Evolutionary conservation across 306 rosid species (phyloP).

Genomic region (Delonix regia): DNA sequence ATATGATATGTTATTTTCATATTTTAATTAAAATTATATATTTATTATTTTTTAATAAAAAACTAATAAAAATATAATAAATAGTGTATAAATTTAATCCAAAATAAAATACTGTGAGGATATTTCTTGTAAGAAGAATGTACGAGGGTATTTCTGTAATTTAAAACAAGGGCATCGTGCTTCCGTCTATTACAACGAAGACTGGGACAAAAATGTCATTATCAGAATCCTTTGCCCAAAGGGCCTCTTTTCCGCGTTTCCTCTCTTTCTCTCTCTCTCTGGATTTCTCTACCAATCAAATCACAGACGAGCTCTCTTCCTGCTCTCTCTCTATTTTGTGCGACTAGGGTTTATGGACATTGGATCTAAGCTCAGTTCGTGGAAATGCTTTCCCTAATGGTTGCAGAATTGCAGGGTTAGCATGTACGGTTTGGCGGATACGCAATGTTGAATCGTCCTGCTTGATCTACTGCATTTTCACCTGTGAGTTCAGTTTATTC

Average conservation of each 20-base stretch:
- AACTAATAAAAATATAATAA: too few species aligned
- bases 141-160: conserved; percentile 34
- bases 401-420: conserved; percentile 32
- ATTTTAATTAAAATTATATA: too few species aligned
- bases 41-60: too few species aligned
- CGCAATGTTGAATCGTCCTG: conserved; percentile 48
- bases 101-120: too few species aligned
- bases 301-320: conserved; percentile 41
- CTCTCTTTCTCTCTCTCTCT: conserved; percentile 39
- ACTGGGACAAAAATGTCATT: conserved; percentile 53
- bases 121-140: too few species aligned
- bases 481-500: conserved; percentile 44
- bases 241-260: conserved; percentile 48
- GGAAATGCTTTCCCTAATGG: conserved; percentile 27
- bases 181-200: background rate
- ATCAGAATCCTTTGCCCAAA: conserved; percentile 36
- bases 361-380: conserved; percentile 35
- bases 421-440: conserved; percentile 31
- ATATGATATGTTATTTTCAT: too few species aligned
- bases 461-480: conserved; percentile 65
- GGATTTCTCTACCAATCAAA: conserved; percentile 57
- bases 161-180: background rate
- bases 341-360: conserved; percentile 51
- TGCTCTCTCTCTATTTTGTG: conserved; percentile 19
- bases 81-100: too few species aligned